Evolutionary conservation across 176 grass and related monocot species (phyloP).

Genomic region (Calamus simplicifolius): DNA sequence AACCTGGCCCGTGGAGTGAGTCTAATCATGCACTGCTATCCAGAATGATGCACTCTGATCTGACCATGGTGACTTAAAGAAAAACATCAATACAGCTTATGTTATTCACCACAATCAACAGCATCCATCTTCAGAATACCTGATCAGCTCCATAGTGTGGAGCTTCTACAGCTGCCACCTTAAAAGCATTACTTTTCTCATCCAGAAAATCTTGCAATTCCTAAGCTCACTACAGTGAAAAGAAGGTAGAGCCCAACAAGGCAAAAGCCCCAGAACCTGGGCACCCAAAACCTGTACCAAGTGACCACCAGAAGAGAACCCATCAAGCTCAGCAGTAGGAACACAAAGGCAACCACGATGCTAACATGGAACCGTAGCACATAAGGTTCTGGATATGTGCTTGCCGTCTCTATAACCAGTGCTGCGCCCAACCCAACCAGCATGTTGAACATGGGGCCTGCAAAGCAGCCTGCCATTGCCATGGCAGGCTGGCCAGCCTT

Average conservation of each 20-base stretch:
- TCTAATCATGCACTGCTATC: no score
- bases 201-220: constrained; percentile 33
- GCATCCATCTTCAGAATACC: no score
- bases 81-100: no score
- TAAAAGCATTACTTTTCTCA: constrained; percentile 15
- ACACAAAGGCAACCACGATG: constrained; percentile 88
- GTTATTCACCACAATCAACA: no score
- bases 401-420: constrained; percentile 68
- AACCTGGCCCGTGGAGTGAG: no score
- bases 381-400: constrained; percentile 64
- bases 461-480: constrained; percentile 89
- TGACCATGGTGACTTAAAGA: no score
- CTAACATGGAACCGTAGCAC: constrained; percentile 65
- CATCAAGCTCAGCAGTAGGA: constrained; percentile 90
- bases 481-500: constrained; percentile 68
- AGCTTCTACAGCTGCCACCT: no score
- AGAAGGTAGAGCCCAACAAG: constrained; percentile 64
- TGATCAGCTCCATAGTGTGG: no score
- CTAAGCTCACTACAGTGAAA: constrained; percentile 60
- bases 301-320: constrained; percentile 65
- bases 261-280: constrained; percentile 77
- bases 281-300: constrained; percentile 70
- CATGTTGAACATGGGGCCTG: constrained; percentile 96
- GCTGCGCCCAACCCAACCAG: constrained; percentile 74
- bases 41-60: no score